phyloP scores from a whole-genome alignment of 129 eudicot genomes.

The Lactuca saligna region DNA sequence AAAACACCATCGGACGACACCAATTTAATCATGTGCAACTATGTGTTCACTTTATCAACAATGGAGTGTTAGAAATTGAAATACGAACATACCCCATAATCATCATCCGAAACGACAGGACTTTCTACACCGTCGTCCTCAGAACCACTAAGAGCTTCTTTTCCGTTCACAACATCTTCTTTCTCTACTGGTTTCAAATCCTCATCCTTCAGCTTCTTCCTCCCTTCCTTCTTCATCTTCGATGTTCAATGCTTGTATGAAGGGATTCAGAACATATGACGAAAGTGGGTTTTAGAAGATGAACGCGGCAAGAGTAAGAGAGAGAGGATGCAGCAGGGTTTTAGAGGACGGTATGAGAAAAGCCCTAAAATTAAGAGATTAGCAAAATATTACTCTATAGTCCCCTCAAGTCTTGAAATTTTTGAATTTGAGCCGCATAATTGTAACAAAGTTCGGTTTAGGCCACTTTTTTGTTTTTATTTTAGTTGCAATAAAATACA shows the following conservation, averaged over 20 bases:
- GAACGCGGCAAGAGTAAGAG: background rate
- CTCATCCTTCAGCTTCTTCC: conserved; percentile 25
- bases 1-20: background rate
- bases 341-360: conserved; percentile 10
- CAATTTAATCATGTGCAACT: background rate
- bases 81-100: conserved; percentile 26
- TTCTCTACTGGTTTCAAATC: conserved; percentile 25
- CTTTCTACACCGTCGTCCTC: conserved; percentile 33
- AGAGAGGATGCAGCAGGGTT: conserved; percentile 14
- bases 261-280: background rate
- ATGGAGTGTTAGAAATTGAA: background rate
- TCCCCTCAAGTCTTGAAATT: background rate
- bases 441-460: no score
- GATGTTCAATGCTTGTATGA: conserved; percentile 12
- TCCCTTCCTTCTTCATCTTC: conserved; percentile 25
- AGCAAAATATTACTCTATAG: background rate
- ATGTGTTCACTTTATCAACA: background rate
- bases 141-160: conserved; percentile 17
- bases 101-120: conserved; percentile 46
- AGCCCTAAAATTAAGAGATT: conserved; percentile 15
- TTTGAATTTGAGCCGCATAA: background rate
- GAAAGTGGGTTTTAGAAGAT: background rate
- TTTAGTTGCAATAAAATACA: no score
- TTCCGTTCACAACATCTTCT: conserved; percentile 8
- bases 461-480: no score